Evolutionary conservation across 1,284 basidiomycete genomes (phyloP).

Genomic region (Grifola frondosa): DNA sequence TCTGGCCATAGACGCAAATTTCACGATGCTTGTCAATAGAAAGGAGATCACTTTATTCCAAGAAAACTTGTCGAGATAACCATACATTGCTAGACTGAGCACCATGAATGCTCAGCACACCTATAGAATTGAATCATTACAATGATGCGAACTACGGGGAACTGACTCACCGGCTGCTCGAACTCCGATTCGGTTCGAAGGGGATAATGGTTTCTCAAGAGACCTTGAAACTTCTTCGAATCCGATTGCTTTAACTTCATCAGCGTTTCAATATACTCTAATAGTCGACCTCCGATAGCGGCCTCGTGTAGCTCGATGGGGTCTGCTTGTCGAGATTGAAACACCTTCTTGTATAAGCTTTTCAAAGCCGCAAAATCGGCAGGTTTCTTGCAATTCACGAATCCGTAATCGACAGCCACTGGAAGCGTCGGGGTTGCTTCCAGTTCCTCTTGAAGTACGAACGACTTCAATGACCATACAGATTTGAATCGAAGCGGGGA

Average conservation of each 20-base stretch:
- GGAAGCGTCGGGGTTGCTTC: constrained; percentile 6
- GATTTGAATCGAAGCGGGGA: constrained; percentile 24
- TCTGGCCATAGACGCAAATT: too few relatives aligned
- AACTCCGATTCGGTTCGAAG: too few relatives aligned
- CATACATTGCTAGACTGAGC: too few relatives aligned
- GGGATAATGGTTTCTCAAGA: constrained; percentile 8
- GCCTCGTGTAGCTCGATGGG: constrained; percentile 38
- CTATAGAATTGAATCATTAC: too few relatives aligned
- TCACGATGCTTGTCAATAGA: too few relatives aligned
- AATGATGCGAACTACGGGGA: too few relatives aligned
- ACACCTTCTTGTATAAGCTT: constrained; percentile 32
- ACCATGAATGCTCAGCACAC: too few relatives aligned
- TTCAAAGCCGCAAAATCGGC: constrained; percentile 29
- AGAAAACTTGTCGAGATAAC: too few relatives aligned
- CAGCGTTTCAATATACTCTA: constrained; percentile 21
- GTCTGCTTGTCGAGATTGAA: constrained; percentile 20
- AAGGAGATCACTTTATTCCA: too few relatives aligned
- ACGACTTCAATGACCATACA: constrained; percentile 41
- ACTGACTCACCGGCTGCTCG: too few relatives aligned
- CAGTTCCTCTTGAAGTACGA: constrained; percentile 19
- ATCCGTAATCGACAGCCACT: constrained; percentile 37
- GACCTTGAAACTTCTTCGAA: constrained; percentile 12
- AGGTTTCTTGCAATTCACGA: constrained; percentile 30
- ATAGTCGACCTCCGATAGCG: constrained; percentile 33
- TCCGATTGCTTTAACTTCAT: constrained; percentile 9